Evolutionary conservation across 2,329 filamentous ascomycete genomes (phyloP).

Genomic region (Trichoderma atroviride): DNA sequence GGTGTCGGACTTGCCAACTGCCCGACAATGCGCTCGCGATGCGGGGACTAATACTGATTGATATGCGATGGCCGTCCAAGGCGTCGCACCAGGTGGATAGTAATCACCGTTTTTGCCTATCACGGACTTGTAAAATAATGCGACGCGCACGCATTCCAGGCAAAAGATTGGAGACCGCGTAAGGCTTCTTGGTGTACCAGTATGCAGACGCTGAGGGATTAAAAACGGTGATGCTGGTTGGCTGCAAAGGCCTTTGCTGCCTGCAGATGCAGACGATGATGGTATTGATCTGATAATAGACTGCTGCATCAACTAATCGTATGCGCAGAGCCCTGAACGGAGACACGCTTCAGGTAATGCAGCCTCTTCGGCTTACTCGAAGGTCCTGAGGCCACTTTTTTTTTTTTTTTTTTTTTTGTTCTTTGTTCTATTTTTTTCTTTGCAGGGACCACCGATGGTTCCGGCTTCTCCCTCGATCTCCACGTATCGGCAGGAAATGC

Average conservation of each 20-base stretch:
- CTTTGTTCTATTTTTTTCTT: not conserved
- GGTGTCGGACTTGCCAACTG: conserved; percentile 15
- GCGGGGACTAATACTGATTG: conserved; percentile 18
- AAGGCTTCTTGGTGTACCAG: not conserved
- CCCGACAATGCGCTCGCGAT: conserved; percentile 13
- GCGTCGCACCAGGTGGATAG: conserved; percentile 13
- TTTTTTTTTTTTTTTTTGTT: not conserved
- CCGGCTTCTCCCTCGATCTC: conserved; percentile 38
- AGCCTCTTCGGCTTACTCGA: conserved; percentile 15
- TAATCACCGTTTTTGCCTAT: conserved; percentile 8
- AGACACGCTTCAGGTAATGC: not conserved
- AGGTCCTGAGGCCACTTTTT: not conserved
- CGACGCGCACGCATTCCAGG: not conserved
- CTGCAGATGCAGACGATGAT: not conserved
- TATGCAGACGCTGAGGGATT: conserved; percentile 9
- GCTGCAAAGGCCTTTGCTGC: not conserved
- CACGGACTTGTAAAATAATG: not conserved
- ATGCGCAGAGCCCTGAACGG: not conserved
- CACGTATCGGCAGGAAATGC: conserved; percentile 32
- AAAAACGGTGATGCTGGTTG: not conserved
- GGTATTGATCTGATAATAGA: not conserved
- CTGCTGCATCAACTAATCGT: not conserved
- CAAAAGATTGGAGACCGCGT: not conserved
- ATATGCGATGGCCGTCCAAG: not conserved
- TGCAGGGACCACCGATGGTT: conserved; percentile 27